Base-by-base conservation (phyloP, 805 yeast genomes). In the Candida sithepensis region DNA sequence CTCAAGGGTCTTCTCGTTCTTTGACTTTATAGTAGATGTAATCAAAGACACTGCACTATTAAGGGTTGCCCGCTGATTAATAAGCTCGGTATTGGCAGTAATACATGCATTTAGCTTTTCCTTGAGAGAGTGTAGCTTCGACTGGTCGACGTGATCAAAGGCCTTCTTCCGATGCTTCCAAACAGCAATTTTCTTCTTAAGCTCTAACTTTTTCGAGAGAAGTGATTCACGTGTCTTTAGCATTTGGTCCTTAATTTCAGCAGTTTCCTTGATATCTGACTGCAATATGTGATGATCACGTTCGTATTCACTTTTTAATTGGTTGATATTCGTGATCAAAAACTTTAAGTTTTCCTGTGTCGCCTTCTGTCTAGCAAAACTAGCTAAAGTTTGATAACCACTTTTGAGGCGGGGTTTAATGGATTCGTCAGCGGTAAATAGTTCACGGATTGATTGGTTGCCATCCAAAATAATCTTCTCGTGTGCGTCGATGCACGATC, bases 381-480 rank as follows among this genome's bases (percentile, higher is more conserved):
- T 56, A 21, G 67, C 67, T 48, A 65, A 47, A 1, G 68, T 61
- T 42, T 65, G 68, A 41, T 63, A 65, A 32, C 58, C 61, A 12
- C 57, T 57, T 16, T 57, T 58, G 34, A 65, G 43, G 43, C 60
- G 65, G 13, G 44, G 44, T 40, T 52, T 55, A 5, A 65, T 37
- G 4, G 54, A 58, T 6, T 56, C 60, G 7, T 52, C 39, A 26
- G 65, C 62, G 28, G 55, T 61, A 46, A 59, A 64, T 43, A 56
- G 65, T 28, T 65, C 69, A 18, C 65, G 48, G 18, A 65, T 59
- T 3, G 67, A 60, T 13, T 66, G 66, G 43, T 65, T 65, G 12
- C 62, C 59, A 16, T 62, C 63, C n/a, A 52, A 47, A n/a, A 65
- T 60, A 33, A 55, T 60, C 22, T 54, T 51, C 10, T 60, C 62